These are phyloP conservation scores for Esteya vermicola DNA, from an alignment of 2,329 filamentous ascomycete species.

Conservation along the genomic window DNA sequence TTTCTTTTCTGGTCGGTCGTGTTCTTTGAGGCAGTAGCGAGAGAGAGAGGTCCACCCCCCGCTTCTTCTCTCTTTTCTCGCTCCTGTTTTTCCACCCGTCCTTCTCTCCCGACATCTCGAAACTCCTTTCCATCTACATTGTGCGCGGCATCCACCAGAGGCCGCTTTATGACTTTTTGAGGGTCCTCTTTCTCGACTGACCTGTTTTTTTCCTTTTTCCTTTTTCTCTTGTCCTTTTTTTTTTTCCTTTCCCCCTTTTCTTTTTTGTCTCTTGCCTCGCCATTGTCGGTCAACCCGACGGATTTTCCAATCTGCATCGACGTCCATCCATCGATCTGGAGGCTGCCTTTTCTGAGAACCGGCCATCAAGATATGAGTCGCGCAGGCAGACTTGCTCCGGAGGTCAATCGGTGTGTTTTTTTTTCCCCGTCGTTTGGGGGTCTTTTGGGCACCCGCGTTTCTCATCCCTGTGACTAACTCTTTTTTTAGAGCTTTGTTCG, in stretches of 20 bases:
- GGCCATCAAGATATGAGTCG: constrained; percentile 77
- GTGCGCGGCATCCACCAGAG: background rate
- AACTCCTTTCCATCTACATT: background rate
- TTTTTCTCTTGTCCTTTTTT: constrained; percentile 4
- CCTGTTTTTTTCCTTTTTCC: background rate
- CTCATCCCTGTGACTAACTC: background rate
- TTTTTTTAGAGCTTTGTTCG: constrained; percentile 78
- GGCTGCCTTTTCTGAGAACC: constrained; percentile 1
- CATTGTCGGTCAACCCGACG: too few relatives aligned
- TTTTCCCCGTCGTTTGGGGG: background rate
- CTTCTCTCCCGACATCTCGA: background rate
- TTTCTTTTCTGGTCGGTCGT: constrained; percentile 1
- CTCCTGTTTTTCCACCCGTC: background rate
- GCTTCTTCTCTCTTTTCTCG: background rate
- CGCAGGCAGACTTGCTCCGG: constrained; percentile 92
- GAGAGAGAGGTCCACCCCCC: background rate
- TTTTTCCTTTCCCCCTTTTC: background rate
- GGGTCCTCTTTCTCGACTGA: background rate
- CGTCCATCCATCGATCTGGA: background rate
- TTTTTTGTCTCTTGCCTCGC: background rate
- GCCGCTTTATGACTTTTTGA: too few relatives aligned
- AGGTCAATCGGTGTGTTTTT: constrained; percentile 76
- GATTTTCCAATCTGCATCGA: too few relatives aligned
- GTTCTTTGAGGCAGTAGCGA: background rate
- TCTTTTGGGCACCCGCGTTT: background rate